Evolutionary conservation across 2,329 filamentous ascomycete species (phyloP).

Genomic region (Fusarium anthophilum): DNA sequence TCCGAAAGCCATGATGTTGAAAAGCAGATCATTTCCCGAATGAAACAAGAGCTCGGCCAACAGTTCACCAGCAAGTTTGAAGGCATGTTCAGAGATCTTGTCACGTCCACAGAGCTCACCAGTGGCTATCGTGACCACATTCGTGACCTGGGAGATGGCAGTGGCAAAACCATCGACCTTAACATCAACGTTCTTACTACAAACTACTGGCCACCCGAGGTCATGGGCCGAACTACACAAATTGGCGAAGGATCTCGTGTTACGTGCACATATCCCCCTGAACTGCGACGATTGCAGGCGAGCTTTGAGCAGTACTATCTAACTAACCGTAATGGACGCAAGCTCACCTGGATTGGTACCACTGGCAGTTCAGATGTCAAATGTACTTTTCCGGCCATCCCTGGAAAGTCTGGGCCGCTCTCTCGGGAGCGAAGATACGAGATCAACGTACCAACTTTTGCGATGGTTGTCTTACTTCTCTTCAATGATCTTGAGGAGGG

Average conservation of each 20-base stretch:
- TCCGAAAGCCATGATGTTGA: slow-evolving; percentile 92
- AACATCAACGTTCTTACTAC: slow-evolving; percentile 87
- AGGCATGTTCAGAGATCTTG: slow-evolving; percentile 98
- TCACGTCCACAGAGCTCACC: slow-evolving; percentile 84
- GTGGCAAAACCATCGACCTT: slow-evolving; percentile 71
- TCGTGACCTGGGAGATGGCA: slow-evolving; percentile 58
- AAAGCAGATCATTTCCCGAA: slow-evolving; percentile 93
- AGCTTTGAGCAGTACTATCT: slow-evolving; percentile 92
- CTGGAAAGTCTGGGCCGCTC: slow-evolving; percentile 71
- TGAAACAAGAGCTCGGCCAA: slow-evolving; percentile 97
- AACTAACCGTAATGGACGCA: slow-evolving; percentile 85
- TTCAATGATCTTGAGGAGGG: slow-evolving; percentile 80
- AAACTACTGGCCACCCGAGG: slow-evolving; percentile 94
- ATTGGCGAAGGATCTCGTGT: slow-evolving; percentile 55
- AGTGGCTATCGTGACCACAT: slow-evolving; percentile 78
- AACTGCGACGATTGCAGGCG: slow-evolving; percentile 78
- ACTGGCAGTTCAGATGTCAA: slow-evolving; percentile 86
- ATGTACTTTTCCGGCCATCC: slow-evolving; percentile 77
- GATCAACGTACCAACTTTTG: slow-evolving; percentile 90
- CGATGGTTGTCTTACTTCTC: slow-evolving; percentile 87
- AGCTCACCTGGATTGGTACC: slow-evolving; percentile 81
- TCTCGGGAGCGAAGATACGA: slow-evolving; percentile 81
- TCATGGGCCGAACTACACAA: slow-evolving; percentile 73
- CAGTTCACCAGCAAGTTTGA: slow-evolving; percentile 94
- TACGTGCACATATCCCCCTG: slow-evolving; percentile 76